Percentiles rank a stretch among this genome's conserved stretches.
phyloP scores from a whole-genome alignment of 768 basidiomycete genomes.

The Aureoboletus auriporus region DNA sequence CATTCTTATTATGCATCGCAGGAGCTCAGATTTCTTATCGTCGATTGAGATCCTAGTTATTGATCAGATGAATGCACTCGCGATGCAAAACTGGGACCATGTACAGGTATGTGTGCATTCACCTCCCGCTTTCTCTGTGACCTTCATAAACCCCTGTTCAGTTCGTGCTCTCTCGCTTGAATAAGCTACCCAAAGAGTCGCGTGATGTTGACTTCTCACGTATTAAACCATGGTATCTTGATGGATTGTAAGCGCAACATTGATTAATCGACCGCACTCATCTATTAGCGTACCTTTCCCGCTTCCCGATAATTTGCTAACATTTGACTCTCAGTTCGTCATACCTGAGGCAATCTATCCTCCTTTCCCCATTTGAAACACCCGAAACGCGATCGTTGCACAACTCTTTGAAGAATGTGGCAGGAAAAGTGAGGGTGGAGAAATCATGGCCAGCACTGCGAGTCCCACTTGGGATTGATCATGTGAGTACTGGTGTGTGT shows the following conservation, averaged over 20 bases:
- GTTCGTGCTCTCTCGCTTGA: slow-evolving; percentile 84
- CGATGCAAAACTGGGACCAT: slow-evolving; percentile 99
- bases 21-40: slow-evolving; percentile 86
- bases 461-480: slow-evolving; percentile 81
- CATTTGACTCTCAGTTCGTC: slow-evolving; percentile 49
- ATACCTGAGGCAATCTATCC: slow-evolving; percentile 85
- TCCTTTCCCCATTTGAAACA: slow-evolving; percentile 84
- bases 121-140: not conserved
- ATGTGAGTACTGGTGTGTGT: slow-evolving; percentile 41
- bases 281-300: slow-evolving; percentile 71
- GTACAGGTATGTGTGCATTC: slow-evolving; percentile 59
- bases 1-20: slow-evolving; percentile 25
- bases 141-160: slow-evolving; percentile 28
- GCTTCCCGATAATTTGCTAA: not conserved
- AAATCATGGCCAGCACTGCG: slow-evolving; percentile 67
- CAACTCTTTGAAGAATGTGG: slow-evolving; percentile 78
- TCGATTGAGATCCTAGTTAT: slow-evolving; percentile 90
- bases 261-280: slow-evolving; percentile 58
- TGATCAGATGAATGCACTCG: slow-evolving; percentile 88
- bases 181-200: slow-evolving; percentile 88
- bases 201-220: slow-evolving; percentile 95
- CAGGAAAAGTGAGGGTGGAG: slow-evolving; percentile 75
- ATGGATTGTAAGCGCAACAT: slow-evolving; percentile 71
- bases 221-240: slow-evolving; percentile 97
- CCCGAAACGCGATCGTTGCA: slow-evolving; percentile 83